Percentiles rank a stretch among this genome's conserved stretches.
phyloP scores from a whole-genome alignment of 371 early-diverging fungal species.

The Mucor plumbeus region DNA sequence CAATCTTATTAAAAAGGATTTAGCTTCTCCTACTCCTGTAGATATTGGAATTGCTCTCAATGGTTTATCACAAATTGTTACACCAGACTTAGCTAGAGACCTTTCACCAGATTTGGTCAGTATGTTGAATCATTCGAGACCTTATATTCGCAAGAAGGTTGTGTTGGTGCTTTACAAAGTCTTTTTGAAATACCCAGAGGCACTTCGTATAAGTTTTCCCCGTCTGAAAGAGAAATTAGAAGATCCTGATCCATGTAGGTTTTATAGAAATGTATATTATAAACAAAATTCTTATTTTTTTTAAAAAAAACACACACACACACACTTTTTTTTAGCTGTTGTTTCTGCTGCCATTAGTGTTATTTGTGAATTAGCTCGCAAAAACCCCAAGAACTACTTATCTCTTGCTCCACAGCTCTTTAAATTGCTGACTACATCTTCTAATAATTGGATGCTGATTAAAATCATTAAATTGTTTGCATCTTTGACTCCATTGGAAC shows the following conservation, averaged over 20 bases:
- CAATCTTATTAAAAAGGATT: constrained; percentile 95
- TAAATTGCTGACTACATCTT: constrained; percentile 82
- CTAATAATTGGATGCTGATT: constrained; percentile 98
- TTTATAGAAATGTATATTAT: background rate
- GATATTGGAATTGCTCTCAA: constrained; percentile 92
- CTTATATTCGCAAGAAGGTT: constrained; percentile 92
- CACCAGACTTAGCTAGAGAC: constrained; percentile 89
- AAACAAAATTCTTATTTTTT: background rate
- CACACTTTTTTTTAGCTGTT: constrained; percentile 73
- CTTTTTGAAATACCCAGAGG: constrained; percentile 90
- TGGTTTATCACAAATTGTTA: constrained; percentile 90
- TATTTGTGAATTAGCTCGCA: constrained; percentile 92
- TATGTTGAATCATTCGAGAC: constrained; percentile 89
- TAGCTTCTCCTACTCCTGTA: constrained; percentile 77
- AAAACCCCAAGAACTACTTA: constrained; percentile 90
- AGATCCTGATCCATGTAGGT: constrained; percentile 88
- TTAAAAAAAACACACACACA: background rate
- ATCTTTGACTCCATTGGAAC: constrained; percentile 89
- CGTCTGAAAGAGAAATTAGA: constrained; percentile 90
- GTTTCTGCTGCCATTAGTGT: constrained; percentile 93
- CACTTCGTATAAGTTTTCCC: constrained; percentile 82
- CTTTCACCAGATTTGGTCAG: constrained; percentile 86
- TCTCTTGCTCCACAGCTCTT: constrained; percentile 94
- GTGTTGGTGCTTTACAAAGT: constrained; percentile 88
- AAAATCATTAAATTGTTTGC: constrained; percentile 98